phyloP scores from a whole-genome alignment of 169 alveolate genomes.

The Gregarina niphandrodes region DNA sequence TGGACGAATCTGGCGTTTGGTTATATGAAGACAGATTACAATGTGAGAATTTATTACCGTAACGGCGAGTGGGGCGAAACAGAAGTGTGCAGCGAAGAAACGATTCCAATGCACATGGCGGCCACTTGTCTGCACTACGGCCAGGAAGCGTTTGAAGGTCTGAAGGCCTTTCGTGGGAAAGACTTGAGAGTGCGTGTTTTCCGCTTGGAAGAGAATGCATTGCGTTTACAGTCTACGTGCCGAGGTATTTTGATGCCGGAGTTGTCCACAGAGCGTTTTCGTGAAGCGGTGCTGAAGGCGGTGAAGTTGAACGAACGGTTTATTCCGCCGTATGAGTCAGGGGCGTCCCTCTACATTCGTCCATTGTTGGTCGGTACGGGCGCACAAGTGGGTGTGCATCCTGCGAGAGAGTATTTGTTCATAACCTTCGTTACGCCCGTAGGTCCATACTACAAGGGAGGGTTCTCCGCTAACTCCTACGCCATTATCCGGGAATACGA shows the following conservation, averaged over 20 bases:
- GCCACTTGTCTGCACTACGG: constrained; percentile 4
- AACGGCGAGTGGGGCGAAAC: too few species aligned
- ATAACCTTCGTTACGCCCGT: constrained; percentile 1
- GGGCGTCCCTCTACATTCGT: not conserved
- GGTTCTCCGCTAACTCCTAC: too few species aligned
- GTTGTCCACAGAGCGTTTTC: not conserved
- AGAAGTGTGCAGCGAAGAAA: too few species aligned
- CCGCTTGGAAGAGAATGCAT: constrained; percentile 2
- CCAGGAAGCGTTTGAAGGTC: constrained; percentile 3
- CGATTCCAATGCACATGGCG: constrained; percentile 8
- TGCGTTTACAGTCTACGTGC: not conserved
- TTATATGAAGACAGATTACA: too few species aligned
- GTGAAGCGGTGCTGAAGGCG: constrained; percentile 1
- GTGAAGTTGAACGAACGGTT: not conserved
- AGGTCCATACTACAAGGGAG: constrained; percentile 2
- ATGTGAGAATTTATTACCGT: too few species aligned
- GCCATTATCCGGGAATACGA: constrained; percentile 4
- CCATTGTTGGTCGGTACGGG: constrained; percentile 2
- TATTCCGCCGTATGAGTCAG: not conserved
- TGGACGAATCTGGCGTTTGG: too few species aligned
- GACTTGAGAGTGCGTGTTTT: constrained; percentile 1
- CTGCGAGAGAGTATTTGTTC: not conserved
- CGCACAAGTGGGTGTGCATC: constrained; percentile 1
- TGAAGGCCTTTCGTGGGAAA: constrained; percentile 2
- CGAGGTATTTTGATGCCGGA: constrained; percentile 1